Evolutionary conservation across 371 early-diverging fungal species (phyloP).

Genomic region (Apophysomyces trapeziformis): DNA sequence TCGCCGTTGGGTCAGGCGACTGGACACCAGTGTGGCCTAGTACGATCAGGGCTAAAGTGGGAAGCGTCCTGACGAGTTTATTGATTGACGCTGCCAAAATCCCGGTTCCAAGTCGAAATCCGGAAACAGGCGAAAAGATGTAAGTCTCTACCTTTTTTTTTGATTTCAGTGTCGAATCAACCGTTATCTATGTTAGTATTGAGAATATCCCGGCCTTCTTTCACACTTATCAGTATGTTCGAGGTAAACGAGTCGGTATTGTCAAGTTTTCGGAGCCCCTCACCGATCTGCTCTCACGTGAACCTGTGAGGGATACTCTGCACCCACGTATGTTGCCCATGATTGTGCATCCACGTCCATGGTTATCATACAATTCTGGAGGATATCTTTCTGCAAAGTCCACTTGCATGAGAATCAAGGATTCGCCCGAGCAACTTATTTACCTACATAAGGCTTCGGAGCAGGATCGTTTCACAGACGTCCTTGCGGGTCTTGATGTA

Average conservation of each 20-base stretch:
- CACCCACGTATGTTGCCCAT: constrained; percentile 91
- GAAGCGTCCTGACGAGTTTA: constrained; percentile 71
- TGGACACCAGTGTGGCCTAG: constrained; percentile 76
- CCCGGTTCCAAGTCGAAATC: constrained; percentile 60
- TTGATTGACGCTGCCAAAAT: constrained; percentile 79
- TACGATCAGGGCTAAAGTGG: constrained; percentile 66
- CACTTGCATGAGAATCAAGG: constrained; percentile 79
- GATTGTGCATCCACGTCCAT: constrained; percentile 93
- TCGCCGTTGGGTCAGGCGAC: constrained; percentile 27
- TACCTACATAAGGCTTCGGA: constrained; percentile 87
- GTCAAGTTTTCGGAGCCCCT: constrained; percentile 74
- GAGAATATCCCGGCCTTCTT: constrained; percentile 82
- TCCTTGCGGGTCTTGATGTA: constrained; percentile 86
- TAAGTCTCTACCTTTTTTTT: constrained; percentile 20
- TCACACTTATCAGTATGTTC: constrained; percentile 69
- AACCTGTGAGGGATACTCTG: constrained; percentile 66
- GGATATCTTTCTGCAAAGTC: constrained; percentile 85
- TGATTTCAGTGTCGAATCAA: background rate
- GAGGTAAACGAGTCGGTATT: constrained; percentile 76
- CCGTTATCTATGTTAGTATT: constrained; percentile 21
- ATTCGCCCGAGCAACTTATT: constrained; percentile 73
- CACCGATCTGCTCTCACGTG: constrained; percentile 69
- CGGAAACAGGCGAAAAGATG: constrained; percentile 59
- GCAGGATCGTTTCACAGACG: constrained; percentile 65
- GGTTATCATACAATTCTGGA: constrained; percentile 89